Percentiles rank a stretch among this genome's conserved stretches.
These are phyloP conservation scores for Copromyces sp. DNA, from an alignment of 495 filamentous ascomycete species.

Conservation along the genomic window DNA sequence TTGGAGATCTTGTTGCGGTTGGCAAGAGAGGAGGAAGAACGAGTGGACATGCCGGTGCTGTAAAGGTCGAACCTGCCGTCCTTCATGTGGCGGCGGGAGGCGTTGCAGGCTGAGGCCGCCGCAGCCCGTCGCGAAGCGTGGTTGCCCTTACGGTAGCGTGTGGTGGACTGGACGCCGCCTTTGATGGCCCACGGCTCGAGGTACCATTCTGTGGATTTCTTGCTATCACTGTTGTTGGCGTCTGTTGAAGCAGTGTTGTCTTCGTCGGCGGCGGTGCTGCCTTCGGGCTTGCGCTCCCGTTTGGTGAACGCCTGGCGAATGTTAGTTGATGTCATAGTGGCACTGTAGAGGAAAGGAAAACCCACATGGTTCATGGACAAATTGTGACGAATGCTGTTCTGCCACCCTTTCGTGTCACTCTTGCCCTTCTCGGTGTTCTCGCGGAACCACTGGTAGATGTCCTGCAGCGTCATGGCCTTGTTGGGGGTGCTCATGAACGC, in stretches of 20 bases:
- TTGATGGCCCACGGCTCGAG: conserved; percentile 29
- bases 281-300: conserved; percentile 20
- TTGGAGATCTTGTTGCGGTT: background rate
- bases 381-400: conserved; percentile 95
- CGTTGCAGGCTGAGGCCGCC: background rate
- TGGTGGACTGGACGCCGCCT: conserved; percentile 36
- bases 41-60: background rate
- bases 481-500: conserved; percentile 57
- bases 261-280: conserved; percentile 5
- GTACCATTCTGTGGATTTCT: conserved; percentile 34
- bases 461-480: conserved; percentile 65
- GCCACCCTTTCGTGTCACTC: conserved; percentile 68
- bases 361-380: conserved; percentile 92
- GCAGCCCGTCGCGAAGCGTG: conserved; percentile 7
- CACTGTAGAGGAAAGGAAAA: conserved; percentile 6
- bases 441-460: conserved; percentile 86
- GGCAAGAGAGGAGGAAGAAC: background rate
- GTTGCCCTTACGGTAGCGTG: conserved; percentile 36
- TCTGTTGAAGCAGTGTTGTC: background rate
- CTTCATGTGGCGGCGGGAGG: background rate
- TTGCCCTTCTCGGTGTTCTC: conserved; percentile 68
- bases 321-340: background rate
- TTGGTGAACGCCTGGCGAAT: conserved; percentile 33
- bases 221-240: conserved; percentile 10
- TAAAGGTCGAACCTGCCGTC: background rate